Base-by-base conservation (phyloP, 2,329 filamentous ascomycete genomes). In the Aspergillus unguis region DNA sequence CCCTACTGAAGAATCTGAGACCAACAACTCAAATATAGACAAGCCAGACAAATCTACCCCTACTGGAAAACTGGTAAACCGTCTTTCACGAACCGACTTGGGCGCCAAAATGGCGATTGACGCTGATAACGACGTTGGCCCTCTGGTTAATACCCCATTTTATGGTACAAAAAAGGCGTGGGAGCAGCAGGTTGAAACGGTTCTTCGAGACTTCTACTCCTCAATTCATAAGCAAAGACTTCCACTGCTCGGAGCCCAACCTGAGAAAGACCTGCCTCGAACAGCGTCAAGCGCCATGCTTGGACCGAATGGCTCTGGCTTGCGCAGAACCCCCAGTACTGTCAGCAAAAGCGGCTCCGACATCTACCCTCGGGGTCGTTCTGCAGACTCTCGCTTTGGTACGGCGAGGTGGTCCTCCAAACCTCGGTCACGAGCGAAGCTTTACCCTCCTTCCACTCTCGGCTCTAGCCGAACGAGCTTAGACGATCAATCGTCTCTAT, bases 301-400 rank as follows among this genome's bases (percentile, higher is more conserved):
- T 2, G 87, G 92, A 9, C 85, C 87, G 65, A 71, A 72, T 33
- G n/a, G 10, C 73, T 73, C 81, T 52, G 85, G 89, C 75, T 79
- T 97, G 41, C 90, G 91, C 67, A 86, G 94, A 42, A 91, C 85
- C 38, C 92, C 92, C 1, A 96, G 92, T 65, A 89, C 94, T 5
- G 79, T 97, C 54, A 96, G 92, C 78, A 96, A 95, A 72, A 85
- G 91, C 29, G 90, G 91, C 1, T 97, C 94, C 0, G 94, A 97
- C 61, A 68, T 73, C 27, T 84, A 83, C 49, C 82, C 79, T 17
- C 85, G 90, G 48, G 89, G 88, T n/a, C 81, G 89, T 42, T 80
- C 85, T 9, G 75, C 82, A 27, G 88, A 95, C 61, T 76, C 81
- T 64, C 75, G 83, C 57, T 78, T 80, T 44, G 76, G 80, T 55